phyloP scores from a whole-genome alignment of 148 eudicot species.

The Rhododendron vialii region DNA sequence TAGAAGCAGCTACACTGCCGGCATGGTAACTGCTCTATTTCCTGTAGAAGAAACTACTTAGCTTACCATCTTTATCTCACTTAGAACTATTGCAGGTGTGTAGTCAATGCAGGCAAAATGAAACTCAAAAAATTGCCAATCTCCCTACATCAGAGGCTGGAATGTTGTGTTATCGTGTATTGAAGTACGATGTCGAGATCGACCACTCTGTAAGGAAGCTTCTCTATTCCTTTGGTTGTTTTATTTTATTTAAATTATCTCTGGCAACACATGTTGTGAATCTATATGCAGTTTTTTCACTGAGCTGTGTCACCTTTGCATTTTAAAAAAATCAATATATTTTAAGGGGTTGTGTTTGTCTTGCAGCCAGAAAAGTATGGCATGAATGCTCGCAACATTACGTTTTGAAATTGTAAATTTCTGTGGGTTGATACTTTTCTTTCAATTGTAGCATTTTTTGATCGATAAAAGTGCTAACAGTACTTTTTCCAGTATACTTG shows the following conservation, averaged over 20 bases:
- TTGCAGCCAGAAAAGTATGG: too few relatives aligned
- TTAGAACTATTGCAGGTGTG: too few relatives aligned
- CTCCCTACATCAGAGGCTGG: slow-evolving; percentile 43
- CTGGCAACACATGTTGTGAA: neutral
- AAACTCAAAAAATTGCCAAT: too few relatives aligned
- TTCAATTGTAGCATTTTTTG: too few relatives aligned
- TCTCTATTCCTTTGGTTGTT: neutral
- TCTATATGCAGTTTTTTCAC: neutral
- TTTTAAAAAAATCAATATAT: neutral
- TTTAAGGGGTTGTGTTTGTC: neutral
- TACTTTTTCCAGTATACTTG: neutral
- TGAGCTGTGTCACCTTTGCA: neutral
- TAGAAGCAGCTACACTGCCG: too few relatives aligned
- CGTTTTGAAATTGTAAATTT: too few relatives aligned
- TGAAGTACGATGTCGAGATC: slow-evolving; percentile 79
- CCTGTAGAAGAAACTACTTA: too few relatives aligned
- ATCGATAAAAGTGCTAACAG: neutral
- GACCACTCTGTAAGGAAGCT: slow-evolving; percentile 62
- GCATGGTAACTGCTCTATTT: too few relatives aligned
- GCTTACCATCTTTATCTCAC: too few relatives aligned
- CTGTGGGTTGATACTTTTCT: too few relatives aligned
- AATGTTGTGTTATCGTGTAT: slow-evolving; percentile 74
- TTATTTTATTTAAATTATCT: neutral
- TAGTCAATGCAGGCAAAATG: too few relatives aligned
- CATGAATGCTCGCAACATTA: too few relatives aligned